Evolutionary conservation across 768 basidiomycete genomes (phyloP).

Genomic region (Trametopsis cervina): DNA sequence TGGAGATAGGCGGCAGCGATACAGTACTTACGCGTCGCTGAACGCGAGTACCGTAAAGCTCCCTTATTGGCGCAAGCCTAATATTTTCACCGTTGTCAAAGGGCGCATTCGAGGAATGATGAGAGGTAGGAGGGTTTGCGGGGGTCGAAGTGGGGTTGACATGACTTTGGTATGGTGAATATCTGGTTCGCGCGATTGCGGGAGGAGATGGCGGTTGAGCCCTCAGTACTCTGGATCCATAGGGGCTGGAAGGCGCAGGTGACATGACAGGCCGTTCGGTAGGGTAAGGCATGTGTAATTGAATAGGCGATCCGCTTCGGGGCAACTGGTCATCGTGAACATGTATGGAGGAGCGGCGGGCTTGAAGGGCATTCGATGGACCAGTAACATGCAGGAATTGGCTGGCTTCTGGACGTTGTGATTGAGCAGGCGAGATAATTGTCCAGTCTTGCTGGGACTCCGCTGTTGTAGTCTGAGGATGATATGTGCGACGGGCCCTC

Average conservation of each 20-base stretch:
- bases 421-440: slow-evolving; percentile 33
- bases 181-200: slow-evolving; percentile 18
- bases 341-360: neutral
- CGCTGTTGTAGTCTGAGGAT: slow-evolving; percentile 28
- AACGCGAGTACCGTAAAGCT: neutral
- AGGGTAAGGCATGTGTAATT: slow-evolving; percentile 21
- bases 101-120: slow-evolving; percentile 31
- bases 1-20: slow-evolving; percentile 28
- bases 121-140: slow-evolving; percentile 21
- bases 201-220: neutral
- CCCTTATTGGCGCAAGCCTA: slow-evolving; percentile 31
- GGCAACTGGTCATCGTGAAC: neutral
- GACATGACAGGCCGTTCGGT: neutral
- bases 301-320: slow-evolving; percentile 19
- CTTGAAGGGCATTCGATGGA: neutral
- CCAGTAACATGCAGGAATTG: neutral
- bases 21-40: slow-evolving; percentile 2
- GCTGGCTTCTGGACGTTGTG: slow-evolving; percentile 10
- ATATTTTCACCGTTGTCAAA: slow-evolving; percentile 28
- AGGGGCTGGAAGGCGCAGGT: slow-evolving; percentile 10
- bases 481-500: slow-evolving; percentile 48
- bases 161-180: slow-evolving; percentile 40
- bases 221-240: neutral
- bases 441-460: slow-evolving; percentile 39
- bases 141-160: slow-evolving; percentile 20